Percentiles rank a stretch among this genome's conserved stretches.
Conservation (phyloP, 2,329 filamentous ascomycete genomes). For the Emydomyces testavorans region DNA sequence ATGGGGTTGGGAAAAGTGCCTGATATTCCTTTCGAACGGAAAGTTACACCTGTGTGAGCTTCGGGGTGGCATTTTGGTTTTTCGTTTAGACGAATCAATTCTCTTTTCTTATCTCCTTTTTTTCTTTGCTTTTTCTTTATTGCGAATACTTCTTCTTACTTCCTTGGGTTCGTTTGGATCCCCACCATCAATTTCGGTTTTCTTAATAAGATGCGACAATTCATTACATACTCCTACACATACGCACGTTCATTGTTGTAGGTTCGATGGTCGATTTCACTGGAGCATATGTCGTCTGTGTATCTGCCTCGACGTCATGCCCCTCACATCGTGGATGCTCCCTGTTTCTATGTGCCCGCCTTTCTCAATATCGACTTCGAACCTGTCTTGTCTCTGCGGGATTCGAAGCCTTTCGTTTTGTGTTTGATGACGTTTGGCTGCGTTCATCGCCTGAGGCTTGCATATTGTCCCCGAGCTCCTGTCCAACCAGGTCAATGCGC, state of each 20-base stretch:
- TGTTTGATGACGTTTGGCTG: neutral
- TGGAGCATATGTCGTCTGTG: neutral
- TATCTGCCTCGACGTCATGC: neutral
- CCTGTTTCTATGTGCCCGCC: neutral
- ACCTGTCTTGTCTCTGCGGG: neutral
- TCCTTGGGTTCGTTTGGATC: no score
- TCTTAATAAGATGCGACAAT: constrained; percentile 1
- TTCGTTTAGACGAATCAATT: constrained; percentile 4
- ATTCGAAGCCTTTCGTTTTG: neutral
- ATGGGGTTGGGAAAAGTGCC: neutral
- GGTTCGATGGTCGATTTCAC: neutral
- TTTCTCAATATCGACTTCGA: neutral
- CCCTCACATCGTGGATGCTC: neutral
- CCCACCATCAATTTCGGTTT: neutral
- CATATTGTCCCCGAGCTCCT: neutral
- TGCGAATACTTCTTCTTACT: no score
- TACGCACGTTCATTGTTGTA: constrained; percentile 3
- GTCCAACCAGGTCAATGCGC: neutral
- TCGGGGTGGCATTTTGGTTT: neutral
- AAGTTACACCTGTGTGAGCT: constrained; percentile 7
- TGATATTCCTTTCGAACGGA: constrained; percentile 2
- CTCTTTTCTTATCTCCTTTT: neutral
- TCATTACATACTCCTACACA: constrained; percentile 2
- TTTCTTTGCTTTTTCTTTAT: neutral
- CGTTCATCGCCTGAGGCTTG: neutral